Conservation (phyloP, 2,329 filamentous ascomycete genomes). For the Madurella fahalii region DNA sequence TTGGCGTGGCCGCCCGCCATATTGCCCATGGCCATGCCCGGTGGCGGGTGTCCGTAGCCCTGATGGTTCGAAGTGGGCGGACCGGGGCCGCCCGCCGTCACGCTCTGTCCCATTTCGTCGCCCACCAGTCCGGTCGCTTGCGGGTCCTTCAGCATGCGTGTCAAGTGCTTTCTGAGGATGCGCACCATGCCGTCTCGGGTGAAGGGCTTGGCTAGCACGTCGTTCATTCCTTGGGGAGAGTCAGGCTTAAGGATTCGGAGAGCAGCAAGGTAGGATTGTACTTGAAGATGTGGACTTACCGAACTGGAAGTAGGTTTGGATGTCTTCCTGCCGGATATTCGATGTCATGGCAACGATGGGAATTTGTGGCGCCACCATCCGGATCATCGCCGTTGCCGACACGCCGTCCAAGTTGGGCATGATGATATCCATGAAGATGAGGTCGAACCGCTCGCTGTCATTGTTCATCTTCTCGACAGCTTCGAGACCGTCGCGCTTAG, state of each 20-base stretch:
- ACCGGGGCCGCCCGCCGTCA: slow-evolving; percentile 15
- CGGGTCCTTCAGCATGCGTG: slow-evolving; percentile 72
- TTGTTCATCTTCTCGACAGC: slow-evolving; percentile 78
- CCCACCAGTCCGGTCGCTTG: slow-evolving; percentile 28
- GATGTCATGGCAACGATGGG: slow-evolving; percentile 99
- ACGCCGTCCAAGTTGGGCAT: slow-evolving; percentile 97
- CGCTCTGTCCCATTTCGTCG: slow-evolving; percentile 37
- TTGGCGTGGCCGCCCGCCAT: slow-evolving; percentile 24
- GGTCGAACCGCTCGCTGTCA: slow-evolving; percentile 51
- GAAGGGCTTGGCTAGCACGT: slow-evolving; percentile 94
- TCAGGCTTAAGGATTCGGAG: slow-evolving; percentile 25
- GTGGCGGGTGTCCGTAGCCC: not conserved
- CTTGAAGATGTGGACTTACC: slow-evolving; percentile 54
- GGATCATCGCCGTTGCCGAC: slow-evolving; percentile 87
- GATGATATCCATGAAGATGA: slow-evolving; percentile 90
- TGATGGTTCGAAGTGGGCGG: slow-evolving; percentile 7
- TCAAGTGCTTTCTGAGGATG: slow-evolving; percentile 83
- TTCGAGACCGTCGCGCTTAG: slow-evolving; percentile 77
- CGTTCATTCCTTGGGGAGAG: slow-evolving; percentile 75
- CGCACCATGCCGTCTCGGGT: slow-evolving; percentile 81
- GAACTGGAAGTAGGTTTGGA: slow-evolving; percentile 94
- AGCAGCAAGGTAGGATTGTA: not conserved
- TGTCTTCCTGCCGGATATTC: slow-evolving; percentile 94
- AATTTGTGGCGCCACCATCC: slow-evolving; percentile 74
- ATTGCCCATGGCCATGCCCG: slow-evolving; percentile 15